Evolutionary conservation across 352 stramenopile genomes (phyloP).

Genomic region (Globisporangium recalcitrans): DNA sequence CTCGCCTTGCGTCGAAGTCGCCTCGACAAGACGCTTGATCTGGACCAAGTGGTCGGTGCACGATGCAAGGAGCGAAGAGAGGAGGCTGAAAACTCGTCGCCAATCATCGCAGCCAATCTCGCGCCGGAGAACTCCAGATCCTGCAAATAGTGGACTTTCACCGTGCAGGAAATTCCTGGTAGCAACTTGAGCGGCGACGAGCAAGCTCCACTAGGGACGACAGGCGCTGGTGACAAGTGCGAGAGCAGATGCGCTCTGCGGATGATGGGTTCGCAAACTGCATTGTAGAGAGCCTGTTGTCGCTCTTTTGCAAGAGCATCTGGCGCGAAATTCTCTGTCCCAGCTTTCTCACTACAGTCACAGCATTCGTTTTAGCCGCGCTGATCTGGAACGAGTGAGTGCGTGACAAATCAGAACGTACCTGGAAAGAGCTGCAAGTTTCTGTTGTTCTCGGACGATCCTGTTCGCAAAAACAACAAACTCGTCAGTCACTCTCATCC

Average conservation of each 20-base stretch:
- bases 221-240: conserved; percentile 43
- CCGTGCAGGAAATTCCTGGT: conserved; percentile 54
- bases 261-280: conserved; percentile 78
- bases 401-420: conserved; percentile 17
- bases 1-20: conserved; percentile 8
- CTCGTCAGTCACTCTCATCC: not conserved
- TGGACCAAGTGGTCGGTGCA: conserved; percentile 30
- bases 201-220: conserved; percentile 19
- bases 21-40: conserved; percentile 34
- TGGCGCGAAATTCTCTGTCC: conserved; percentile 23
- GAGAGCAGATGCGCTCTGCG: conserved; percentile 63
- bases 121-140: conserved; percentile 66
- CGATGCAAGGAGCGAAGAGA: conserved; percentile 48
- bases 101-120: conserved; percentile 36
- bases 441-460: conserved; percentile 87
- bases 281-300: conserved; percentile 68
- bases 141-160: conserved; percentile 77
- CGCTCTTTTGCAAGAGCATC: conserved; percentile 60
- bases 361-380: not conserved
- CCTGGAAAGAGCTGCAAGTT: conserved; percentile 59
- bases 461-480: conserved; percentile 18
- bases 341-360: conserved; percentile 28
- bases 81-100: conserved; percentile 62
- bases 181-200: conserved; percentile 61
- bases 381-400: no score